Evolutionary conservation across 441 rosid genomes (phyloP).

Genomic region (Hura crepitans): DNA sequence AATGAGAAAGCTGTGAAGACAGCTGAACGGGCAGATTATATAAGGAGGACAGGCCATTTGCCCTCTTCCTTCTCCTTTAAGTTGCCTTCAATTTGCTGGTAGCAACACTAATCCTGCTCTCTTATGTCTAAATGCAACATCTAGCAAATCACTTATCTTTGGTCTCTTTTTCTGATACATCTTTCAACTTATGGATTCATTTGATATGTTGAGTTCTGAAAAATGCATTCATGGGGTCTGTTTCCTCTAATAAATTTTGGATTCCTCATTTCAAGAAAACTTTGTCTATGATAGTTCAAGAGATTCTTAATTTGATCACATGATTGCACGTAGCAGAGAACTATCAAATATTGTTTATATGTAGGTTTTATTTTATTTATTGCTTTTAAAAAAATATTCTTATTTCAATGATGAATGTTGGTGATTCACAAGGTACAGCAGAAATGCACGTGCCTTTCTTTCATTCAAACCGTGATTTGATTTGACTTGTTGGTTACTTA

Average conservation of each 20-base stretch:
- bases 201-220: conserved; percentile 14
- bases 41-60: conserved; percentile 79
- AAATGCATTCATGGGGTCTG: conserved; percentile 7
- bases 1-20: conserved; percentile 69
- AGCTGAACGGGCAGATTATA: conserved; percentile 74
- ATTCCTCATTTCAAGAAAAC: background rate
- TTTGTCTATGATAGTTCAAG: no score
- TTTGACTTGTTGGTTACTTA: no score
- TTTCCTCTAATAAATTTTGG: conserved; percentile 1
- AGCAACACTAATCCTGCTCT: conserved; percentile 27
- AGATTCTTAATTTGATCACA: background rate
- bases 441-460: no score
- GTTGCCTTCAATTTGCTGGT: conserved; percentile 82
- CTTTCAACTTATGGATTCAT: conserved; percentile 15
- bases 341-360: no score
- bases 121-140: conserved; percentile 17
- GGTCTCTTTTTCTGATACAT: conserved; percentile 4
- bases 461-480: no score
- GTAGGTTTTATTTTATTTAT: no score
- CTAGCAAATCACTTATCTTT: conserved; percentile 7
- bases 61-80: conserved; percentile 72
- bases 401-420: no score
- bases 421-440: no score
- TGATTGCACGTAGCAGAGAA: no score
- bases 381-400: no score